phyloP scores from a whole-genome alignment of 352 stramenopile species.

The Globisporangium irregulare region DNA sequence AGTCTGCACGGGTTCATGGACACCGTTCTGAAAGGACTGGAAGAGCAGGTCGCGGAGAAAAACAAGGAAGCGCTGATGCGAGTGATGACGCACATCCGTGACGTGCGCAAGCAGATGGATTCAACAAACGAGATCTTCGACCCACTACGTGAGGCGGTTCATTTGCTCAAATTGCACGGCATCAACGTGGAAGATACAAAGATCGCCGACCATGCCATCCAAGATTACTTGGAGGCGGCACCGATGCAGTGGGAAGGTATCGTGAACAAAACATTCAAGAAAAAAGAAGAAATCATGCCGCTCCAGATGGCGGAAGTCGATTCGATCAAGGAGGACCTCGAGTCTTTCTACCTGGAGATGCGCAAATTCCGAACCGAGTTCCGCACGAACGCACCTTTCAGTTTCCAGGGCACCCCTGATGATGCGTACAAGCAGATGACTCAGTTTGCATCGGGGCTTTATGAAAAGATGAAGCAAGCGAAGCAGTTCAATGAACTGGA shows the following conservation, averaged over 20 bases:
- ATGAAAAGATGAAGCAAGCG: constrained; percentile 81
- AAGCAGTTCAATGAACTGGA: constrained; percentile 87
- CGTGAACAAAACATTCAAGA: constrained; percentile 98
- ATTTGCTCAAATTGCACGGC: constrained; percentile 93
- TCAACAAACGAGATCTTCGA: constrained; percentile 93
- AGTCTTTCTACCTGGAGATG: constrained; percentile 94
- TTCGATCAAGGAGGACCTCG: constrained; percentile 91
- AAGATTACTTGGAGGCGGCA: constrained; percentile 94
- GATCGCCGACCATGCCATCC: constrained; percentile 73
- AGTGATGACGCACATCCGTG: constrained; percentile 96
- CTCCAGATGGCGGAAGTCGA: constrained; percentile 96
- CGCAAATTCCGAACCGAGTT: constrained; percentile 95
- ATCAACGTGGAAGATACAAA: constrained; percentile 90
- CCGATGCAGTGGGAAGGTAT: constrained; percentile 96
- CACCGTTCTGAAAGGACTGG: constrained; percentile 86
- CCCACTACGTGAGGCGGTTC: constrained; percentile 91
- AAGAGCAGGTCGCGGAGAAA: constrained; percentile 88
- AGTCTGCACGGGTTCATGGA: constrained; percentile 94
- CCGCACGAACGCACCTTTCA: constrained; percentile 92
- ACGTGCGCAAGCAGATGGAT: constrained; percentile 93
- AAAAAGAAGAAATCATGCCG: constrained; percentile 98
- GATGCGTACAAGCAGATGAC: constrained; percentile 88
- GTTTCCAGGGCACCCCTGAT: constrained; percentile 78
- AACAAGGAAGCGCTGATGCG: constrained; percentile 95
- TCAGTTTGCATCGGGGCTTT: constrained; percentile 55